These are phyloP conservation scores for Huiozyma naganishii DNA, from an alignment of 805 yeast genomes.

Conservation along the genomic window DNA sequence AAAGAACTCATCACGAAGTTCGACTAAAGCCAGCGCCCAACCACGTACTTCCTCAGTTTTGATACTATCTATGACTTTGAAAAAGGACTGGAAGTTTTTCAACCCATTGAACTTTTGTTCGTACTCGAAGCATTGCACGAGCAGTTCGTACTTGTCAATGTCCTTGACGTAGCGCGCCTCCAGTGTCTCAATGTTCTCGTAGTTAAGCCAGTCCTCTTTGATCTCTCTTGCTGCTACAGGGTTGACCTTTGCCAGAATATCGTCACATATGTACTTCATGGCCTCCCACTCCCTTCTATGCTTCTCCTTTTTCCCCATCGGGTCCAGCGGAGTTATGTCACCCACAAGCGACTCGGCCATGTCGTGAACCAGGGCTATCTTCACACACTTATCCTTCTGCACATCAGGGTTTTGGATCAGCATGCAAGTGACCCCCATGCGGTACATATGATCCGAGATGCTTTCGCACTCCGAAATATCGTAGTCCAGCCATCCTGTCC, in stretches of 20 bases:
- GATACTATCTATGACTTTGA: constrained; percentile 47
- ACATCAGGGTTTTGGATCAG: constrained; percentile 42
- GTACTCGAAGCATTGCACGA: constrained; percentile 74
- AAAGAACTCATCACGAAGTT: constrained; percentile 30
- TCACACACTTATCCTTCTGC: constrained; percentile 60
- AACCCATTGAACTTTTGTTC: constrained; percentile 52
- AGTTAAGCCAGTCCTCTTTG: constrained; percentile 70
- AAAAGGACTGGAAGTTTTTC: constrained; percentile 59
- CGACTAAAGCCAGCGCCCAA: constrained; percentile 52
- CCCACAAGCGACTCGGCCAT: constrained; percentile 92
- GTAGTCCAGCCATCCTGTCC: constrained; percentile 93
- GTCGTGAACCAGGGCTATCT: constrained; percentile 85
- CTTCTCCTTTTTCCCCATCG: constrained; percentile 67
- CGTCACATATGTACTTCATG: constrained; percentile 49
- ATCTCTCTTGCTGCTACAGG: constrained; percentile 51
- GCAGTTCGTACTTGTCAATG: constrained; percentile 82
- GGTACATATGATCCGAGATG: constrained; percentile 91
- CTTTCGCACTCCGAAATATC: constrained; percentile 38
- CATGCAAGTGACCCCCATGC: constrained; percentile 80
- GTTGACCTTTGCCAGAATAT: constrained; percentile 58
- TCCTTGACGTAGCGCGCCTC: constrained; percentile 92
- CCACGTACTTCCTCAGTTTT: constrained; percentile 60
- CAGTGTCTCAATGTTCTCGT: constrained; percentile 68
- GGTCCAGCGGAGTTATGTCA: constrained; percentile 79
- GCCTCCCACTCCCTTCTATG: constrained; percentile 71